Percentiles rank a stretch among this genome's conserved stretches.
These are phyloP conservation scores for Hypoxylon sp. DNA, from an alignment of 2,329 filamentous ascomycete genomes.

Conservation along the genomic window DNA sequence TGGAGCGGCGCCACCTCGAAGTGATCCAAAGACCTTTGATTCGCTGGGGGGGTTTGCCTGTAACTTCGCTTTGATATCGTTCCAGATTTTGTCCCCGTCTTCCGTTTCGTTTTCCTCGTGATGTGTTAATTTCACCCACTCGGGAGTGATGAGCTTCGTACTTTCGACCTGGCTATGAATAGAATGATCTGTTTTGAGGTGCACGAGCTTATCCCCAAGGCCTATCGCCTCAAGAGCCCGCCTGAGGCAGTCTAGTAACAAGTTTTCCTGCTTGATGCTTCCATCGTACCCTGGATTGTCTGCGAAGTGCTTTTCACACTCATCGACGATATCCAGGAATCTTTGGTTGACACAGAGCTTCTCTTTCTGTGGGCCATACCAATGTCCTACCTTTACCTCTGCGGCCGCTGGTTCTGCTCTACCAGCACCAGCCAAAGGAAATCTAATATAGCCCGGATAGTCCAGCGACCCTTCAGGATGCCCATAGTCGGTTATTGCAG, in stretches of 20 bases:
- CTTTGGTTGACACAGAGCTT: constrained; percentile 12
- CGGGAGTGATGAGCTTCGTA: neutral
- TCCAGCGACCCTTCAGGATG: neutral
- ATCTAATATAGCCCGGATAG: neutral
- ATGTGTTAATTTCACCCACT: neutral
- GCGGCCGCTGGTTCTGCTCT: no score
- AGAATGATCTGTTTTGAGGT: neutral
- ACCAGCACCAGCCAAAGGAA: constrained; percentile 3
- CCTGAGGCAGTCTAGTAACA: neutral
- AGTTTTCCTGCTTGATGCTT: neutral
- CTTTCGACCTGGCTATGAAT: neutral
- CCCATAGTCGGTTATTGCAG: neutral
- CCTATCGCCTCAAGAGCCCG: constrained; percentile 16
- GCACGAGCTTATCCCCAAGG: neutral
- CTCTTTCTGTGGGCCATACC: constrained; percentile 13
- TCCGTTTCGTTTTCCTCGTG: neutral
- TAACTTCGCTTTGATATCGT: neutral
- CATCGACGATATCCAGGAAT: constrained; percentile 11
- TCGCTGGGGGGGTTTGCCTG: neutral
- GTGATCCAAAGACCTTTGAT: neutral
- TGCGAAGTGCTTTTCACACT: neutral
- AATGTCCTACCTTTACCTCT: neutral
- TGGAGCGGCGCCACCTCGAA: constrained; percentile 30
- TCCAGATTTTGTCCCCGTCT: neutral
- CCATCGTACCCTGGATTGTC: constrained; percentile 7